Evolutionary conservation across 2,329 filamentous ascomycete species (phyloP).

Genomic region (Aureobasidium sp.): DNA sequence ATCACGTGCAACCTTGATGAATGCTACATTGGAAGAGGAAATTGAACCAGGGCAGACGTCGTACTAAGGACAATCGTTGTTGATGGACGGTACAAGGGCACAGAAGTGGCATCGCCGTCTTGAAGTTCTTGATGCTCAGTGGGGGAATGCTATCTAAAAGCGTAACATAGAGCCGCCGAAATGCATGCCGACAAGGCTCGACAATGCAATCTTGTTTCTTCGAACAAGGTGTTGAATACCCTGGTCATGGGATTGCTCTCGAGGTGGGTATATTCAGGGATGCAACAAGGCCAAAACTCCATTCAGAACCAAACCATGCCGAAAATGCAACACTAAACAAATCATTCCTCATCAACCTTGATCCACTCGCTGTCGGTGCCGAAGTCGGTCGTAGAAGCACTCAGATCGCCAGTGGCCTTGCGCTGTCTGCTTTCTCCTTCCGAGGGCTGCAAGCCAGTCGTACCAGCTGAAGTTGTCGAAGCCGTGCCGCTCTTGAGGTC

Average conservation of each 20-base stretch:
- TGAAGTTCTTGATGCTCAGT: background rate
- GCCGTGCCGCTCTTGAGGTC: constrained; percentile 13
- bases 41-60: background rate
- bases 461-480: background rate
- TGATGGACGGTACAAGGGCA: background rate
- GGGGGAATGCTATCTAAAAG: background rate
- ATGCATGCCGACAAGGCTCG: background rate
- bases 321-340: background rate
- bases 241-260: constrained; percentile 1
- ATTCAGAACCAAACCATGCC: background rate
- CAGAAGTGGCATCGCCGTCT: background rate
- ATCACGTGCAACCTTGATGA: constrained; percentile 11
- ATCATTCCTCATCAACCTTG: constrained; percentile 69
- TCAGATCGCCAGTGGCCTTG: constrained; percentile 20
- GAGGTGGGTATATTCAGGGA: constrained; percentile 16
- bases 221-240: background rate
- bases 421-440: constrained; percentile 5
- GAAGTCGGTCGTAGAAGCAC: constrained; percentile 24
- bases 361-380: constrained; percentile 96
- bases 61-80: too few species aligned
- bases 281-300: background rate
- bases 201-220: background rate
- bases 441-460: background rate
- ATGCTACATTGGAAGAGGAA: background rate
- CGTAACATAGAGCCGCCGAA: background rate